Conservation (phyloP, 495 filamentous ascomycete species). For the Achaetomiella virescens region DNA sequence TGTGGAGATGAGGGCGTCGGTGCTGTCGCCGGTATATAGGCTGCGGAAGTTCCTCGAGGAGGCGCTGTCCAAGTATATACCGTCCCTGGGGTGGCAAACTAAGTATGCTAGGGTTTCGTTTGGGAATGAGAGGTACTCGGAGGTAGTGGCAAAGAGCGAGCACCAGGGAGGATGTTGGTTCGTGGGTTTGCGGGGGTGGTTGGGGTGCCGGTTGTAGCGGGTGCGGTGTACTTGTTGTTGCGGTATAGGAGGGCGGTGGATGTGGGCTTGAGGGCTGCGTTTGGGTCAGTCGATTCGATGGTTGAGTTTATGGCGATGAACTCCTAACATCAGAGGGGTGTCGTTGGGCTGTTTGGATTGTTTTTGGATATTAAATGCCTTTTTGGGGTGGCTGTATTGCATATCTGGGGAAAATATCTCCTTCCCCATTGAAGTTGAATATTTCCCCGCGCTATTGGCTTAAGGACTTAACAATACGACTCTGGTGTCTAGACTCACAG, state of each 20-base stretch:
- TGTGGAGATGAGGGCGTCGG: conserved; percentile 81
- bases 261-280: conserved; percentile 12
- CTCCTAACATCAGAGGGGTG: neutral
- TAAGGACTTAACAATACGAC: too few species aligned
- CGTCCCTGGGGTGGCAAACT: conserved; percentile 75
- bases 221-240: conserved; percentile 6
- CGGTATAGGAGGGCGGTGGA: conserved; percentile 16
- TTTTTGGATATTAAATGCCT: too few species aligned
- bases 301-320: conserved; percentile 18
- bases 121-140: conserved; percentile 82
- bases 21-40: conserved; percentile 67
- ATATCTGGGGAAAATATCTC: too few species aligned
- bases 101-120: conserved; percentile 94
- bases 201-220: conserved; percentile 27
- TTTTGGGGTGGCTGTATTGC: too few species aligned
- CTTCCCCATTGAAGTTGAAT: too few species aligned
- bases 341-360: neutral
- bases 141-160: conserved; percentile 62
- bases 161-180: conserved; percentile 58
- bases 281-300: conserved; percentile 15
- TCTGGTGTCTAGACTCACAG: too few species aligned
- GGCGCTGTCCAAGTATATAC: conserved; percentile 66
- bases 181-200: conserved; percentile 19
- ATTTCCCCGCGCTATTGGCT: too few species aligned
- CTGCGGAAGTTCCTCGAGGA: conserved; percentile 83